Evolutionary conservation across 441 rosid species (phyloP).

Genomic region (California macrophylla): DNA sequence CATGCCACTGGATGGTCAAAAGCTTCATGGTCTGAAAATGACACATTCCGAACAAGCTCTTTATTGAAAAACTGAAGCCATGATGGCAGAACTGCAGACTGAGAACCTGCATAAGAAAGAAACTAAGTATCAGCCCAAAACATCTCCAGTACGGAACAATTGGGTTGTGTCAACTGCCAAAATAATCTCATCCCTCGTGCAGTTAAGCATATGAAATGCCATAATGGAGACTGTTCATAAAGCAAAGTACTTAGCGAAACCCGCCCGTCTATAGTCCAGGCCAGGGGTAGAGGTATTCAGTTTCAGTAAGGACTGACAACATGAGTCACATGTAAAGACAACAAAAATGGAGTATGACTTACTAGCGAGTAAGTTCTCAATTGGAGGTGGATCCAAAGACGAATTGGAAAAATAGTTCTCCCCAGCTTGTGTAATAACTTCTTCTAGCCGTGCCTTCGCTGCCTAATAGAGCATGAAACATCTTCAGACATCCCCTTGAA

Average conservation of each 20-base stretch:
- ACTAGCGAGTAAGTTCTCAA: slow-evolving; percentile 51
- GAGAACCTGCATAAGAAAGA: slow-evolving; percentile 45
- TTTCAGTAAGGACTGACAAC: not conserved
- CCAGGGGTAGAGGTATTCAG: not conserved
- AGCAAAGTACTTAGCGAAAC: not conserved
- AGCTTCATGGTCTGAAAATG: slow-evolving; percentile 95
- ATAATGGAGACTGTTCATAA: not conserved
- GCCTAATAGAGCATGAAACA: slow-evolving; percentile 37
- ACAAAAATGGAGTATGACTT: slow-evolving; percentile 22
- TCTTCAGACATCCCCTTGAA: slow-evolving; percentile 10
- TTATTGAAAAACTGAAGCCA: slow-evolving; percentile 84
- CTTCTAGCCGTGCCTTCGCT: slow-evolving; percentile 65
- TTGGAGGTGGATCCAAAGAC: slow-evolving; percentile 49
- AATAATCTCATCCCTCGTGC: not conserved
- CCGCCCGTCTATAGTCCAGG: not conserved
- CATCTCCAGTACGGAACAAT: slow-evolving; percentile 8
- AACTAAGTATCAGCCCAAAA: slow-evolving; percentile 18
- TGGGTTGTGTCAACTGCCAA: not conserved
- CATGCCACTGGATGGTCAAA: slow-evolving; percentile 98
- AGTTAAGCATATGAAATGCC: not conserved
- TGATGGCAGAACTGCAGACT: slow-evolving; percentile 62
- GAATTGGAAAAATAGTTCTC: slow-evolving; percentile 48
- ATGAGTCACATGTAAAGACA: not conserved
- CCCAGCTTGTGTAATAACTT: slow-evolving; percentile 66
- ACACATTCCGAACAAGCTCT: slow-evolving; percentile 59